Base-by-base conservation (phyloP, 1,284 basidiomycete genomes). In the Tilletiopsis washingtonensis region DNA sequence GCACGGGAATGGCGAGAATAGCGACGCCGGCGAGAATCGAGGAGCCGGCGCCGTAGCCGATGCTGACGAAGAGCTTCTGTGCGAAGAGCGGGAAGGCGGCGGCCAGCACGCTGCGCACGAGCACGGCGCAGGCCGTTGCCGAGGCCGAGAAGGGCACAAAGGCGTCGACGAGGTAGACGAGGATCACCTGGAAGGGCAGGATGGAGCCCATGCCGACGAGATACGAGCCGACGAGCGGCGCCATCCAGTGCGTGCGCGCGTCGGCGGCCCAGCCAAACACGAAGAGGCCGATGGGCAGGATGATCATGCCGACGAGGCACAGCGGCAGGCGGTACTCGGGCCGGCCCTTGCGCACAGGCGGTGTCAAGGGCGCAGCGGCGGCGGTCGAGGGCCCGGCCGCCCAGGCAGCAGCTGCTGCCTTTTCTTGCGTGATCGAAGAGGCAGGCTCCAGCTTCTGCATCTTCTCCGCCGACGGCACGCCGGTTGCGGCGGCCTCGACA, bases 131-230 rank as follows among this genome's bases (percentile, higher is more conserved):
- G 0, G 76, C 77, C 5, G 74, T 73, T 0, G 74, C 77, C 1
- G 75, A 74, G 0, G 77, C 77, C 3, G 75, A 76, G 53, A 74
- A 78, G 3, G 77, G 77, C 20, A 74, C 71, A 47, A 77, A 77
- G 4, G 73, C 74, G 54, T 78, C 77, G 4, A 78, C 75, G 19
- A 77, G 60, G 51, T 73, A 77, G 40, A 63, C 64, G 36, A 74
- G 74, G 42, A 77, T 71, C 3, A 65, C 66, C 55, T 77, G 76
- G 69, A 77, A 77, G 9, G 74, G 72, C 25, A 77, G 53, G 63
- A 77, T 76, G 19, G 61, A 58, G 0, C 59, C 59, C 34, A 54
- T 57, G 3, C 65, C 65, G 6, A 61, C 61, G 17, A 67, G 20
- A 51, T 62, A 61, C 19, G 56, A 59, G 11, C 64, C 65, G n/a